A percentile compares a stretch with the other conserved stretches of the same genome.
Conservation (phyloP, 2,329 filamentous ascomycete genomes). For the Pyrenophora graminea region DNA sequence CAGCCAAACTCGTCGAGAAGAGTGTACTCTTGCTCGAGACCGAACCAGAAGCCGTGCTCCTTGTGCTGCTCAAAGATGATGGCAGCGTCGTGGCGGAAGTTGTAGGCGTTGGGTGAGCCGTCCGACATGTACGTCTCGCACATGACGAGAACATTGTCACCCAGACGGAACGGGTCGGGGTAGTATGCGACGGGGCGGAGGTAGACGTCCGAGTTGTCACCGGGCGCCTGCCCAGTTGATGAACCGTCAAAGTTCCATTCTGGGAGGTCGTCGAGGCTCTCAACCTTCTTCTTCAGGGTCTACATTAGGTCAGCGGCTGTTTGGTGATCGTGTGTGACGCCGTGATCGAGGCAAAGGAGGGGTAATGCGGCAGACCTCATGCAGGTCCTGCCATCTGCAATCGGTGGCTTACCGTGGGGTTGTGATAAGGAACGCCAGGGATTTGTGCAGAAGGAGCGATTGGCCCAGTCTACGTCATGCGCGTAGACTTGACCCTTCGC, state of each 20-base stretch:
- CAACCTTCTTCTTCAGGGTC: conserved; percentile 66
- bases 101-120: conserved; percentile 96
- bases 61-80: conserved; percentile 89
- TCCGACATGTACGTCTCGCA: conserved; percentile 93
- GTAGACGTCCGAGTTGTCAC: conserved; percentile 97
- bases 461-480: conserved; percentile 29
- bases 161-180: conserved; percentile 87
- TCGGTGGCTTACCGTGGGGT: conserved; percentile 38
- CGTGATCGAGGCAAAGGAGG: conserved; percentile 7
- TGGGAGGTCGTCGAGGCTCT: conserved; percentile 66
- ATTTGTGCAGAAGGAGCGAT: conserved; percentile 17
- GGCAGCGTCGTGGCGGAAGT: conserved; percentile 89
- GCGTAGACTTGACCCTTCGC: conserved; percentile 16
- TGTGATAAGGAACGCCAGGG: conserved; percentile 35
- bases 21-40: conserved; percentile 97
- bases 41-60: conserved; percentile 90
- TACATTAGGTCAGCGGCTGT: conserved; percentile 41
- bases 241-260: conserved; percentile 89
- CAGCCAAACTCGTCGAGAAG: conserved; percentile 83
- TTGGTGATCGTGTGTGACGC: background rate
- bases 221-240: conserved; percentile 87
- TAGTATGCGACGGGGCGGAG: conserved; percentile 86
- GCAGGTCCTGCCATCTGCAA: conserved; percentile 17
- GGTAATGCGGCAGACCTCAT: conserved; percentile 8
- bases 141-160: conserved; percentile 92